Evolutionary conservation across 2,329 filamentous ascomycete species (phyloP), one percentile per base, ranked within the genome.

Genomic region (Fusarium liriodendri): DNA sequence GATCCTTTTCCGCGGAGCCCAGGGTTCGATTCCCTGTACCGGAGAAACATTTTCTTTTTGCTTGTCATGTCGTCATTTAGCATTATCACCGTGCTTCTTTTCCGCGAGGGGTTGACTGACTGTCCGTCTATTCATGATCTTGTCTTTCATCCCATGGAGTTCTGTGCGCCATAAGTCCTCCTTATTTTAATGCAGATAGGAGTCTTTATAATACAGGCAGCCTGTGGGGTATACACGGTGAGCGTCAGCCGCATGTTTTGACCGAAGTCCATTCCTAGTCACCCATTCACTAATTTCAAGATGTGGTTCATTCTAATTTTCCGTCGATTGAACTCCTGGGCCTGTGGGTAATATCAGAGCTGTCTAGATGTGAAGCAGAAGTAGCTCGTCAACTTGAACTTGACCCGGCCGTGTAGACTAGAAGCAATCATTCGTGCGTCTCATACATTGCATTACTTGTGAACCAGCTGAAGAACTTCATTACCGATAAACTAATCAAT

Each of bases 1-100:
- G 52, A 25, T 52, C 29, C 52, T 33, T 55, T 11, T 16, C 52
- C 52, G 52, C 52, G 52, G 52, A 55, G 52, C 52, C 52, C 52
- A 45, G 57, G 27, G 35, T 60, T 60, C 57, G 18, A 60, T 60
- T 45, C 27, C 57, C 57, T 60, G 57, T 45, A 60, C 57, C 57
- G 38, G 57, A 60, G 57, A 22, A 3, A 10, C 18, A 3, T 1
- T 13, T 29, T 29, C 25, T 29, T 52, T 52, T 52, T 52, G 47
- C 25, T 13, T 3, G 10, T 11, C 9, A 0, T n/a, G 9, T n/a
- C 6, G 18, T 11, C 2, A 4, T 10, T 18, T 25, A 9, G 22
- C 5, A 20, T 5, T 5, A 25, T 25, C 25, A 9, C 8, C 5
- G 7, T 10, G 7, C 20, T 22, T 47, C 9, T 20, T 47, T 11